Evolutionary conservation across 176 grass and related monocot genomes (phyloP).

Genomic region (Juncus inflexus): DNA sequence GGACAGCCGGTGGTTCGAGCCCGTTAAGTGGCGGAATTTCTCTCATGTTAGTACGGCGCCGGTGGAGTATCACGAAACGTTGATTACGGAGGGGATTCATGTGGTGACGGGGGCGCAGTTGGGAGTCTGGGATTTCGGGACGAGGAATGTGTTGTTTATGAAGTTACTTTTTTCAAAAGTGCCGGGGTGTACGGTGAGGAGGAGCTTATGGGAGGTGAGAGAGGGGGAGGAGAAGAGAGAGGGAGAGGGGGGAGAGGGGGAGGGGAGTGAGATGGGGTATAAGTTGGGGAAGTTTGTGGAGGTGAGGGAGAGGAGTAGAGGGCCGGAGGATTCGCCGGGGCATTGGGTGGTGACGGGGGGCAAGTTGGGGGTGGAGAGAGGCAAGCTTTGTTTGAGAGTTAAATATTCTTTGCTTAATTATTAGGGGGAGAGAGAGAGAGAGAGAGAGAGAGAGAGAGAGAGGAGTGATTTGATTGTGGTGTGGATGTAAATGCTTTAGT

Average conservation of each 20-base stretch:
- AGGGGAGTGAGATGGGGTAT: constrained; percentile 18
- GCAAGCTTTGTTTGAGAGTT: constrained; percentile 50
- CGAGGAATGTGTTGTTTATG: constrained; percentile 57
- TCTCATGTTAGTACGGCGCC: constrained; percentile 59
- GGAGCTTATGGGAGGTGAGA: constrained; percentile 49
- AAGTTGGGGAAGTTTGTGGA: constrained; percentile 47
- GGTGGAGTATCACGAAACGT: constrained; percentile 37
- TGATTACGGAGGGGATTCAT: constrained; percentile 34
- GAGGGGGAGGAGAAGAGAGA: constrained; percentile 6
- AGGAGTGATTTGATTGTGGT: not conserved
- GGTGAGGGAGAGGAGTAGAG: constrained; percentile 53
- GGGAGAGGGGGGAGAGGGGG: constrained; percentile 20
- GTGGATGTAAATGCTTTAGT: constrained; percentile 1
- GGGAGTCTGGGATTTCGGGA: constrained; percentile 64
- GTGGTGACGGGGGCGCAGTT: constrained; percentile 62
- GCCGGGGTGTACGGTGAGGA: constrained; percentile 52
- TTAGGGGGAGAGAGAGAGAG: constrained; percentile 18
- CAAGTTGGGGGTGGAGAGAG: constrained; percentile 54
- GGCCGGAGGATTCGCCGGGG: constrained; percentile 40
- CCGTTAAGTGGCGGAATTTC: constrained; percentile 66
- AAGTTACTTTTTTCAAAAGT: constrained; percentile 63
- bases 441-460: not conserved
- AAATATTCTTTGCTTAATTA: constrained; percentile 75
- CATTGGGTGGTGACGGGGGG: constrained; percentile 72
- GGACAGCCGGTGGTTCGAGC: constrained; percentile 66